Evolutionary conservation across 371 early-diverging fungal genomes (phyloP), one percentile per base, ranked within the genome.

Genomic region (Rhizopus stolonifer): DNA sequence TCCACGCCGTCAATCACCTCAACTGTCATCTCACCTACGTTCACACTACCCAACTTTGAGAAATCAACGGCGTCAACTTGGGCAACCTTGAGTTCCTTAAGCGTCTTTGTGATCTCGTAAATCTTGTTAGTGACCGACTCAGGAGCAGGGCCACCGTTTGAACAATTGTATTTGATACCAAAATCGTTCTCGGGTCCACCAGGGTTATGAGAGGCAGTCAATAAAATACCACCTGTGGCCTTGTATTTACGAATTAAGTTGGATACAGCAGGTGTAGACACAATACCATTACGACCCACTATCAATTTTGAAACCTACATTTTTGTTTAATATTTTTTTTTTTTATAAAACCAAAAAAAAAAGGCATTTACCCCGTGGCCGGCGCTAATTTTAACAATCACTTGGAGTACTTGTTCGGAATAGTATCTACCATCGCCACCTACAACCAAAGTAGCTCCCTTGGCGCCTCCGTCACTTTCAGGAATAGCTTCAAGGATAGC

Each of bases 181-280:
- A 98, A 98, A 71, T 98, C 98, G 62, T 91, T 89, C 8, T 94
- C 87, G 34, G 96, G 96, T 49, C 98, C 98, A 55, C 98, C 98
- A 25, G 98, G 97, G 79, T 98, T 98, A 79, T 98, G 98, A 32
- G 94, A 93, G 9, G 98, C 98, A 23, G 96, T 96, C 60, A 98
- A 74, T 45, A 98, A 83, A 50, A 98, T 96, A 55, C 96, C 96
- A 58, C 94, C 88, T 10, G 92, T 89, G 25, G 96, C 94, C 58
- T 89, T 78, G 65, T 77, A 80, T 61, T 90, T 88, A 54, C 95
- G 86, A 62, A 98, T 97, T 26, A 96, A 70, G 62, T 96, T 88
- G 17, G 96, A 96, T 4, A 88, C 95, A 32, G 97, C 97, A n/a
- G 96, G 97, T 5, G 98, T 98, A 6, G 96, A 95, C 36, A 98